A percentile compares a stretch with the other conserved stretches of the same genome.
These are phyloP conservation scores for Plasmodium yoelii DNA, from an alignment of 169 alveolate species.

Conservation along the genomic window DNA sequence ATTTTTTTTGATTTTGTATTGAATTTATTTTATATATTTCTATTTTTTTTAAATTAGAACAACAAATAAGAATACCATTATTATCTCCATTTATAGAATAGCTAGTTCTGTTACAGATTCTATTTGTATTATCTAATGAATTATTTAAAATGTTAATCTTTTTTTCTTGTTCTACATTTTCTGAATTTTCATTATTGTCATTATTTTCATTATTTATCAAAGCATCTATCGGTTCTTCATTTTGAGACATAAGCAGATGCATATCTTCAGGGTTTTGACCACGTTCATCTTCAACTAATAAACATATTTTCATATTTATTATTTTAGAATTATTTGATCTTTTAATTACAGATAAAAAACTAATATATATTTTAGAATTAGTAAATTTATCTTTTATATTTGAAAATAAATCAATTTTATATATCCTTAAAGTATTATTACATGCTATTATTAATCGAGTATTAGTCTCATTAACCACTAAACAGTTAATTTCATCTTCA, in stretches of 20 bases:
- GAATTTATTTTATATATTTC: slow-evolving; percentile 75
- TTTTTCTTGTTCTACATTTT: neutral
- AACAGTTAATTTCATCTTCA: slow-evolving; percentile 84
- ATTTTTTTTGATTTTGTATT: slow-evolving; percentile 72
- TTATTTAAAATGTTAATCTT: slow-evolving; percentile 10
- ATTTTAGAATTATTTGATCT: slow-evolving; percentile 21
- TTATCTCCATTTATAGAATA: slow-evolving; percentile 62
- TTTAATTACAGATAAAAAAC: slow-evolving; percentile 36
- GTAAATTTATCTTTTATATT: slow-evolving; percentile 42
- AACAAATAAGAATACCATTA: slow-evolving; percentile 54
- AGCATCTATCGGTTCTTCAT: neutral
- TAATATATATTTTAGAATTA: slow-evolving; percentile 41
- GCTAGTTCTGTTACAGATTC: slow-evolving; percentile 45
- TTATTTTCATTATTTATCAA: neutral
- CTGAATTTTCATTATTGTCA: neutral
- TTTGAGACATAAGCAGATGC: neutral
- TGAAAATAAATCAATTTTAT: slow-evolving; percentile 51
- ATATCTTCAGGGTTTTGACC: neutral
- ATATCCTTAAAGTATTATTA: slow-evolving; percentile 20
- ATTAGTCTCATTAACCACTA: slow-evolving; percentile 71
- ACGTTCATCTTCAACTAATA: slow-evolving; percentile 18
- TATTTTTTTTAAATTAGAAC: slow-evolving; percentile 56
- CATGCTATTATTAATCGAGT: slow-evolving; percentile 72
- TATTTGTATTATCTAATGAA: slow-evolving; percentile 2
- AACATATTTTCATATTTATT: slow-evolving; percentile 39